Conservation (phyloP, 345 rosid genomes). For the Lagerstroemia speciosa region DNA sequence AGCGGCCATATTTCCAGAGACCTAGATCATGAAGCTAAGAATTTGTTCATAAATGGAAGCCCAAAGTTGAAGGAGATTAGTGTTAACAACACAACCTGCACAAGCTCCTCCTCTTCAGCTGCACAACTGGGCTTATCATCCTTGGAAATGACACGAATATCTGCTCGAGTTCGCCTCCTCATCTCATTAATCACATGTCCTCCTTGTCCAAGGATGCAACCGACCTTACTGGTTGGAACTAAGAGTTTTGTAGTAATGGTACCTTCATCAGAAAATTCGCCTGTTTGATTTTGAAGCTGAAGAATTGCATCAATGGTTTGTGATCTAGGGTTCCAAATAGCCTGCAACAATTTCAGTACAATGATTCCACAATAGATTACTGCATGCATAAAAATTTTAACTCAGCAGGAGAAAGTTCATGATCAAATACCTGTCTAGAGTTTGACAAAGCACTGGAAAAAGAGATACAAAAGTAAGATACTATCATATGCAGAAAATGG, state of each 20-base stretch:
- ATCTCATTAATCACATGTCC: slow-evolving; percentile 57
- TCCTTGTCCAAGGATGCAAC: slow-evolving; percentile 59
- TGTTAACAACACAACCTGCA: slow-evolving; percentile 31
- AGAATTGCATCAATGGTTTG: slow-evolving; percentile 47
- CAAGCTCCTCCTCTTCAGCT: slow-evolving; percentile 50
- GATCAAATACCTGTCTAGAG: background rate
- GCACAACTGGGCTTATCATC: slow-evolving; percentile 51
- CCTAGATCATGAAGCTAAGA: slow-evolving; percentile 24
- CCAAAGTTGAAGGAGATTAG: background rate
- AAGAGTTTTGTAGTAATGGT: slow-evolving; percentile 35
- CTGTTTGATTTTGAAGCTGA: slow-evolving; percentile 42
- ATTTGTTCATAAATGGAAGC: slow-evolving; percentile 9
- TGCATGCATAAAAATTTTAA: slow-evolving; percentile 4
- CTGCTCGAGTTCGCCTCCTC: slow-evolving; percentile 52
- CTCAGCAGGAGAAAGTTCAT: background rate
- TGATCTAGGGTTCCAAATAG: slow-evolving; percentile 34
- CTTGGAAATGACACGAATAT: slow-evolving; percentile 45
- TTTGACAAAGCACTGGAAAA: background rate
- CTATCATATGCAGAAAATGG: slow-evolving; percentile 6
- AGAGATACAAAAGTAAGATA: background rate
- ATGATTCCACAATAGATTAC: slow-evolving; percentile 11
- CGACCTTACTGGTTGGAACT: slow-evolving; percentile 51
- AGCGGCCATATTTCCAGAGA: slow-evolving; percentile 41
- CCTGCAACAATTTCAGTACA: slow-evolving; percentile 29
- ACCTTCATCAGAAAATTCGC: slow-evolving; percentile 43